Evolutionary conservation across 2,329 filamentous ascomycete genomes (phyloP).

Genomic region (Ascochyta clinopodiicola): DNA sequence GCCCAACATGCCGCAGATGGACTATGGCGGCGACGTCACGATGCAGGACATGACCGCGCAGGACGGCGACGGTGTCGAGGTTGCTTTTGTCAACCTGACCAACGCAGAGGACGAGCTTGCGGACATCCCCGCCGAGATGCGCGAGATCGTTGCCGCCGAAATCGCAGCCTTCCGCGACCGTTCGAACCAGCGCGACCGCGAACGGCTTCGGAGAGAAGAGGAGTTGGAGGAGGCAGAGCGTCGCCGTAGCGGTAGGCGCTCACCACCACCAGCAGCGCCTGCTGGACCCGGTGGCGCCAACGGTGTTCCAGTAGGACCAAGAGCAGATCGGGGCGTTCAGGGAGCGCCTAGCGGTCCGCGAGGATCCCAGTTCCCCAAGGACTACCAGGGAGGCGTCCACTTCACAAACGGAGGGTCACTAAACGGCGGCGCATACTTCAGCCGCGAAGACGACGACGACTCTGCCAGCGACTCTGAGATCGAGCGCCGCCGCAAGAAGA

Average conservation of each 20-base stretch:
- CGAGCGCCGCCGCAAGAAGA: slow-evolving; percentile 72
- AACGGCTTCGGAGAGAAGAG: slow-evolving; percentile 86
- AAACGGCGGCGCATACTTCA: slow-evolving; percentile 61
- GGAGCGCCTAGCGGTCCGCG: slow-evolving; percentile 79
- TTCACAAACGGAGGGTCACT: slow-evolving; percentile 82
- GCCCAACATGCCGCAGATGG: slow-evolving; percentile 46
- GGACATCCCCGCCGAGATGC: slow-evolving; percentile 95
- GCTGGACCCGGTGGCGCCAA: slow-evolving; percentile 71
- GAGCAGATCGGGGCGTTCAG: slow-evolving; percentile 66
- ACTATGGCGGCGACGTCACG: slow-evolving; percentile 69
- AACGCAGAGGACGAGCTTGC: slow-evolving; percentile 85
- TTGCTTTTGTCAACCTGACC: slow-evolving; percentile 84
- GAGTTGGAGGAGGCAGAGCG: slow-evolving; percentile 89
- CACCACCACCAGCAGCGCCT: slow-evolving; percentile 68
- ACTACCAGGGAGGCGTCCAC: slow-evolving; percentile 77
- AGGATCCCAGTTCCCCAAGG: slow-evolving; percentile 69
- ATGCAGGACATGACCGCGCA: slow-evolving; percentile 68
- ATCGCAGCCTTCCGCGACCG: slow-evolving; percentile 94
- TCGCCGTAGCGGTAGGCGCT: slow-evolving; percentile 72
- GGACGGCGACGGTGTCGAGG: slow-evolving; percentile 73
- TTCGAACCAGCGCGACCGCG: slow-evolving; percentile 85
- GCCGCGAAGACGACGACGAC: slow-evolving; percentile 82
- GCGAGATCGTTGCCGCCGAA: slow-evolving; percentile 90
- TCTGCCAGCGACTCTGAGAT: slow-evolving; percentile 88
- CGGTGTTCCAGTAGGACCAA: slow-evolving; percentile 77